Percentiles rank a stretch among this genome's conserved stretches.
These are phyloP conservation scores for Neonothopanus nambi DNA, from an alignment of 1,284 basidiomycete species.

Conservation along the genomic window DNA sequence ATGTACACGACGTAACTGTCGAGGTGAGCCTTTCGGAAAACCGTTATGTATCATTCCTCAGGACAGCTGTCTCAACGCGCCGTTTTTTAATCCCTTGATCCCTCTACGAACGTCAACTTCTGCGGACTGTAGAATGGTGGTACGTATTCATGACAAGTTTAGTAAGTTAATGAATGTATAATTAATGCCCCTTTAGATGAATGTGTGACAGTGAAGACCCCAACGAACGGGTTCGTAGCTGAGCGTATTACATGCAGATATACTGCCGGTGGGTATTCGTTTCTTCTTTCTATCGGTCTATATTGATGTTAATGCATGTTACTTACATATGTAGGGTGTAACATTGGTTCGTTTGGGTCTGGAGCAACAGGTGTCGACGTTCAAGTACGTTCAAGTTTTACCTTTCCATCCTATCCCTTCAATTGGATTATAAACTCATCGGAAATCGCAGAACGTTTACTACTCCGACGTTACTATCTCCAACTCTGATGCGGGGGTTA, in stretches of 20 bases:
- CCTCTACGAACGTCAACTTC: too few relatives aligned
- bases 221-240: constrained; percentile 24
- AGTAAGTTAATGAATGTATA: too few relatives aligned
- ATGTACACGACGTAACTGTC: constrained; percentile 24
- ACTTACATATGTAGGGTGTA: constrained; percentile 17
- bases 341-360: constrained; percentile 25
- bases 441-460: constrained; percentile 22
- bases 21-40: constrained; percentile 16
- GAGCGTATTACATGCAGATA: constrained; percentile 21
- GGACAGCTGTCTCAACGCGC: too few relatives aligned
- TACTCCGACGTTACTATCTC: constrained; percentile 23
- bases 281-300: too few relatives aligned
- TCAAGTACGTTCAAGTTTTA: background rate
- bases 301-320: too few relatives aligned
- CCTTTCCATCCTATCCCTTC: background rate
- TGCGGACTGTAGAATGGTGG: constrained; percentile 13
- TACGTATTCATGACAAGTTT: too few relatives aligned
- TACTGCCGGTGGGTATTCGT: constrained; percentile 15
- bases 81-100: too few relatives aligned
- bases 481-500: constrained; percentile 22
- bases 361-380: constrained; percentile 12
- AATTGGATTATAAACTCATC: too few relatives aligned
- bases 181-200: too few relatives aligned
- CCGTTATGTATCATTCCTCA: too few relatives aligned
- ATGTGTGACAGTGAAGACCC: constrained; percentile 26